Percentiles rank a stretch among this genome's conserved stretches.
Conservation (phyloP, 78 protist genomes). For the Protostelium mycophagum region DNA sequence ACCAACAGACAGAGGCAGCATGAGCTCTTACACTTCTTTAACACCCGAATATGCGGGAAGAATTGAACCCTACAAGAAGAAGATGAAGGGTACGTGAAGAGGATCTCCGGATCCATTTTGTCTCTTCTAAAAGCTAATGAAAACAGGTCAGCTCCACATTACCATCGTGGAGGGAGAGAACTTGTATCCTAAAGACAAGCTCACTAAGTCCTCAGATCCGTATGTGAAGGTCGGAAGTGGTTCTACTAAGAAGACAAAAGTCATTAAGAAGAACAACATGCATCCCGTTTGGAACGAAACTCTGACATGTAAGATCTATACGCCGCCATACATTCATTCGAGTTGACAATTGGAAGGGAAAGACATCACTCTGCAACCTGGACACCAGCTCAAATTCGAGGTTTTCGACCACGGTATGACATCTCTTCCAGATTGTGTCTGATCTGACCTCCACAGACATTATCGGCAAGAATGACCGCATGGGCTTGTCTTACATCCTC, state of each 20-base stretch:
- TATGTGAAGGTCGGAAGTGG: not conserved
- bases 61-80: too few species aligned
- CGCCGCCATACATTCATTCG: not conserved
- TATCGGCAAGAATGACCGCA: not conserved
- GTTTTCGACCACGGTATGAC: not conserved
- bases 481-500: not conserved
- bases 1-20: too few species aligned
- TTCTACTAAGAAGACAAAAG: not conserved
- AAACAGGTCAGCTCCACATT: not conserved
- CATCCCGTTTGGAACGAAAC: not conserved
- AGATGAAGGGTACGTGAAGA: too few species aligned
- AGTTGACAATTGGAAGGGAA: not conserved
- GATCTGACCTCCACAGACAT: not conserved
- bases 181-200: not conserved
- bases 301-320: not conserved
- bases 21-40: too few species aligned
- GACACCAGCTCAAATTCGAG: constrained; percentile 1
- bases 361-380: not conserved
- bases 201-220: not conserved
- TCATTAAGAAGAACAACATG: not conserved
- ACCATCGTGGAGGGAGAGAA: not conserved
- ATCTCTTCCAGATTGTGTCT: not conserved
- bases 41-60: too few species aligned
- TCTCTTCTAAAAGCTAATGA: not conserved
- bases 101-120: too few species aligned